These are phyloP conservation scores for Alternaria ethzedia DNA, from an alignment of 2,329 filamentous ascomycete genomes.

Conservation along the genomic window DNA sequence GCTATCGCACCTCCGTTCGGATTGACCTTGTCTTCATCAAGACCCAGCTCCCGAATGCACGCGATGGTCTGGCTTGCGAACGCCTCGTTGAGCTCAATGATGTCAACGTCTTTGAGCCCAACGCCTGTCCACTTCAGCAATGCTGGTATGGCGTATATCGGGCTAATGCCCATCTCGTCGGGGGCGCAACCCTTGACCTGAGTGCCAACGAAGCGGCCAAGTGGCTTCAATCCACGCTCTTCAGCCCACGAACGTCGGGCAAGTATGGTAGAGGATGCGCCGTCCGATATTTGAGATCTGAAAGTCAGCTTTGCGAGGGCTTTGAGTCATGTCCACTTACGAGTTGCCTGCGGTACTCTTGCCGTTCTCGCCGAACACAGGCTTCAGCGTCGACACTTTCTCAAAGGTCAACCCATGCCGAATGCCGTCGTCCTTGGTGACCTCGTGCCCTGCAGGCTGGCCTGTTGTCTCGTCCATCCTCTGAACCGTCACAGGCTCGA, in stretches of 20 bases:
- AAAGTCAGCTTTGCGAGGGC: slow-evolving; percentile 2
- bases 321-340: slow-evolving; percentile 13
- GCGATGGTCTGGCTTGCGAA: slow-evolving; percentile 98
- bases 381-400: slow-evolving; percentile 79
- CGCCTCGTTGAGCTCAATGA: slow-evolving; percentile 94
- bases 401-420: slow-evolving; percentile 87
- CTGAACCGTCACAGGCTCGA: slow-evolving; percentile 81
- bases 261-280: slow-evolving; percentile 83
- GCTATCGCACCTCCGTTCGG: slow-evolving; percentile 81
- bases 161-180: slow-evolving; percentile 94
- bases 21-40: slow-evolving; percentile 80
- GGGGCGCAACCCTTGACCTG: slow-evolving; percentile 91
- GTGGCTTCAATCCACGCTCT: slow-evolving; percentile 83
- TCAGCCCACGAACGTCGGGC: slow-evolving; percentile 93
- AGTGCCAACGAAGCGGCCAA: slow-evolving; percentile 91
- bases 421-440: slow-evolving; percentile 88
- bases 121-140: slow-evolving; percentile 79
- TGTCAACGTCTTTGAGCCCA: slow-evolving; percentile 79
- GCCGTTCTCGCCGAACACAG: slow-evolving; percentile 89
- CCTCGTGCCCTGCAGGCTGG: slow-evolving; percentile 73
- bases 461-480: slow-evolving; percentile 74
- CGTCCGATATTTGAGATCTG: slow-evolving; percentile 92
- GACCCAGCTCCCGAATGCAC: slow-evolving; percentile 70
- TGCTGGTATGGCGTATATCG: slow-evolving; percentile 75
- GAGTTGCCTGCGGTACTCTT: slow-evolving; percentile 88